Percentiles rank a stretch among this genome's conserved stretches.
Conservation (phyloP, 2,329 filamentous ascomycete species). For the Mollisiaceae sp. region DNA sequence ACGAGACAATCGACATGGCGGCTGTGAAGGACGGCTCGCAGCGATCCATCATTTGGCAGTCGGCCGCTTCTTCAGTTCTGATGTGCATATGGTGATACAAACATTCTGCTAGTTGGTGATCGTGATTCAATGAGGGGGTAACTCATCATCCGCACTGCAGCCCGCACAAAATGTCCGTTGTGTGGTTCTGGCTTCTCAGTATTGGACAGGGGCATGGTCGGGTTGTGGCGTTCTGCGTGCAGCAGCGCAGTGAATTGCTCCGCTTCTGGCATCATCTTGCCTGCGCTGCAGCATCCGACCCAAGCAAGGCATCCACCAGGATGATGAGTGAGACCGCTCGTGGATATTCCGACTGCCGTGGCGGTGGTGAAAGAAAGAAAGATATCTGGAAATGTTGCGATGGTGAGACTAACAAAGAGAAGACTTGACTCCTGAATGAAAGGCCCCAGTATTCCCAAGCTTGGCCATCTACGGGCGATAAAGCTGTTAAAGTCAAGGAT, state of each 20-base stretch:
- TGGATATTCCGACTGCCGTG: background rate
- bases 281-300: background rate
- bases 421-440: conserved; percentile 14
- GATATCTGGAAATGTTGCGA: background rate
- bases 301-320: background rate
- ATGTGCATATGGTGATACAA: conserved; percentile 12
- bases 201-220: conserved; percentile 12
- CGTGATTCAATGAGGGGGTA: background rate
- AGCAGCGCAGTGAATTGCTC: background rate
- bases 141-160: background rate
- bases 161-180: background rate
- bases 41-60: background rate
- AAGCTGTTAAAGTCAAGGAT: conserved; percentile 18
- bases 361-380: background rate
- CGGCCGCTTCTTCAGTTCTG: conserved; percentile 2
- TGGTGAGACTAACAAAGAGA: background rate
- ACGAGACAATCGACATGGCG: conserved; percentile 1
- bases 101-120: background rate
- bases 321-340: background rate
- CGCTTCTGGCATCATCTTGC: background rate
- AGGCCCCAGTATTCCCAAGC: conserved; percentile 13
- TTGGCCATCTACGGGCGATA: conserved; percentile 24
- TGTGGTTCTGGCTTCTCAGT: conserved; percentile 5
- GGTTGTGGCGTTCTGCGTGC: background rate
- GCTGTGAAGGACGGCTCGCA: background rate